Conservation (phyloP, 176 grass and related monocot species). For the Musa troglodytarum region DNA sequence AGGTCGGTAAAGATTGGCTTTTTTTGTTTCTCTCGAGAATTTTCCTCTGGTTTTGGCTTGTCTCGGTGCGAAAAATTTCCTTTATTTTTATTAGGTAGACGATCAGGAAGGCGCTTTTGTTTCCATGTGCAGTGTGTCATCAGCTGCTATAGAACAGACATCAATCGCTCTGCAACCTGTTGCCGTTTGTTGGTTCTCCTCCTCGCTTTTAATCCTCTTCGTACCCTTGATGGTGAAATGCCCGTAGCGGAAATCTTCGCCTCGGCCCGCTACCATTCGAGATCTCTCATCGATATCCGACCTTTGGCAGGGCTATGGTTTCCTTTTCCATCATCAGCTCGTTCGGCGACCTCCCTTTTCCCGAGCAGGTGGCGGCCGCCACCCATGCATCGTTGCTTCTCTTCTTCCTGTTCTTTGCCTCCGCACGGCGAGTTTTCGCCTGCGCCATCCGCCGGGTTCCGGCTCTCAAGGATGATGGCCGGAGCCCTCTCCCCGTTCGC, state of each 20-base stretch:
- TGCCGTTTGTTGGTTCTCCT: constrained; percentile 5
- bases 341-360: constrained; percentile 11
- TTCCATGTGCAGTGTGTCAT: constrained; percentile 17
- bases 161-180: background rate
- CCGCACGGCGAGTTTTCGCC: constrained; percentile 31
- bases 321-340: constrained; percentile 14
- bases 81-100: background rate
- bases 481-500: background rate
- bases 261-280: background rate
- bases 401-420: constrained; percentile 21
- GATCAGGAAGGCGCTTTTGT: constrained; percentile 5
- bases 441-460: constrained; percentile 38
- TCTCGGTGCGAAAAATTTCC: background rate
- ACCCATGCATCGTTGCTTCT: constrained; percentile 1
- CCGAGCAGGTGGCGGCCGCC: constrained; percentile 5
- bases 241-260: constrained; percentile 12
- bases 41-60: background rate
- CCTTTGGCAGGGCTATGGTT: constrained; percentile 2
- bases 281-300: constrained; percentile 12
- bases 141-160: background rate
- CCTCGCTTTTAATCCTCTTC: background rate
- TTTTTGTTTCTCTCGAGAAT: background rate
- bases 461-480: constrained; percentile 27
- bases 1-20: constrained; percentile 2
- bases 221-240: constrained; percentile 9